Evolutionary conservation across 2,329 filamentous ascomycete genomes (phyloP).

Genomic region (Fusarium pseudocircinatum): DNA sequence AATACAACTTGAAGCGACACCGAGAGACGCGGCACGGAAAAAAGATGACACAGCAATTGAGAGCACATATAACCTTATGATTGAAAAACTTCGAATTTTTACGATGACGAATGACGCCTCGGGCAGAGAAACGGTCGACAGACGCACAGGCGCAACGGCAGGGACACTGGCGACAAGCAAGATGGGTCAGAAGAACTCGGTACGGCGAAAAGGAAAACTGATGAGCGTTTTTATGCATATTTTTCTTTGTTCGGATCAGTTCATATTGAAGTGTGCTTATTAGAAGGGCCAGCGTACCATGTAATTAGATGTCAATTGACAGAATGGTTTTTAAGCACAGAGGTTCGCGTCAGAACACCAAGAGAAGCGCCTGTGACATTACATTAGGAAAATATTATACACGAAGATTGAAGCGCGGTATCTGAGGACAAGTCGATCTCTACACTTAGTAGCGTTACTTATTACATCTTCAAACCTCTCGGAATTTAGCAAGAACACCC

Average conservation of each 20-base stretch:
- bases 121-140: background rate
- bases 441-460: too few species aligned
- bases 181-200: background rate
- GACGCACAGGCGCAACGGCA: background rate
- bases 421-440: too few species aligned
- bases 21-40: background rate
- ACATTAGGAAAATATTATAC: too few species aligned
- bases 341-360: too few species aligned
- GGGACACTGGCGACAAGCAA: background rate
- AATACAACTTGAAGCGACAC: background rate
- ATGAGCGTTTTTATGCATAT: background rate
- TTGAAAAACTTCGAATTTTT: fast-evolving
- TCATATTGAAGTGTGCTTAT: background rate
- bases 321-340: too few species aligned
- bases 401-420: too few species aligned
- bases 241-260: background rate
- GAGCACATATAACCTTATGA: background rate
- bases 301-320: too few species aligned
- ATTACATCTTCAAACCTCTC: too few species aligned
- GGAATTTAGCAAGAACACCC: too few species aligned
- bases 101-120: background rate
- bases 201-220: background rate
- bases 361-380: too few species aligned
- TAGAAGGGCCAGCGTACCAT: too few species aligned
- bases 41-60: fast-evolving